A percentile compares a stretch with the other conserved stretches of the same genome.
Evolutionary conservation across 2,329 filamentous ascomycete species (phyloP).

Genomic region (Cladophialophora psammophila): DNA sequence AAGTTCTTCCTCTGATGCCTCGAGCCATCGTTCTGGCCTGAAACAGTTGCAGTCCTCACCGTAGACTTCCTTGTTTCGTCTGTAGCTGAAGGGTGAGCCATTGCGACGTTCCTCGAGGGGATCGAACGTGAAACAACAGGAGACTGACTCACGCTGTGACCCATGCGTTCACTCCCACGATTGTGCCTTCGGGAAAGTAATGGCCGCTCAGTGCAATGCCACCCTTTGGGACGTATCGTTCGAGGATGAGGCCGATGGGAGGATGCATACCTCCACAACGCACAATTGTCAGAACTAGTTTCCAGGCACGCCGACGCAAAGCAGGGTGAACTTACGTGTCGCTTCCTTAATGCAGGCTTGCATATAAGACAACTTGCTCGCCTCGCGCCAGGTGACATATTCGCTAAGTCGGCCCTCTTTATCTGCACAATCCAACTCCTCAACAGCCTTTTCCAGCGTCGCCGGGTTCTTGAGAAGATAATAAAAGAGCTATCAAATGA

Average conservation of each 20-base stretch:
- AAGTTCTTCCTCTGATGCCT: constrained; percentile 57
- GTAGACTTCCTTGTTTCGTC: constrained; percentile 49
- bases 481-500: constrained; percentile 39
- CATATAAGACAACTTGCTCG: constrained; percentile 32
- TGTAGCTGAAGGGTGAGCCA: not conserved
- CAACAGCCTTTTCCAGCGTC: constrained; percentile 24
- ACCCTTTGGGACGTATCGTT: constrained; percentile 40
- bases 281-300: constrained; percentile 9
- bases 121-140: not conserved
- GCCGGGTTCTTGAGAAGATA: constrained; percentile 57
- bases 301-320: too few species aligned
- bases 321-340: constrained; percentile 26
- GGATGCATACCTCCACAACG: constrained; percentile 34
- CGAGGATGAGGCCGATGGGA: constrained; percentile 41
- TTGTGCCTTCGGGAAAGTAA: constrained; percentile 33
- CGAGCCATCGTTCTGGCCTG: constrained; percentile 72
- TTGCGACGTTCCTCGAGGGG: not conserved
- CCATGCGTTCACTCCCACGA: constrained; percentile 38
- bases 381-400: constrained; percentile 30
- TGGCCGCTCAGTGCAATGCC: constrained; percentile 31
- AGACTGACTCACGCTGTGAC: constrained; percentile 26
- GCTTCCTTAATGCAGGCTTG: constrained; percentile 37
- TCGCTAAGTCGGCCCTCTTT: constrained; percentile 26
- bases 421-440: constrained; percentile 33
- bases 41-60: constrained; percentile 66